A percentile compares a stretch with the other conserved stretches of the same genome.
These are phyloP conservation scores for Suillus cothurnatus DNA, from an alignment of 768 basidiomycete genomes.

Conservation along the genomic window DNA sequence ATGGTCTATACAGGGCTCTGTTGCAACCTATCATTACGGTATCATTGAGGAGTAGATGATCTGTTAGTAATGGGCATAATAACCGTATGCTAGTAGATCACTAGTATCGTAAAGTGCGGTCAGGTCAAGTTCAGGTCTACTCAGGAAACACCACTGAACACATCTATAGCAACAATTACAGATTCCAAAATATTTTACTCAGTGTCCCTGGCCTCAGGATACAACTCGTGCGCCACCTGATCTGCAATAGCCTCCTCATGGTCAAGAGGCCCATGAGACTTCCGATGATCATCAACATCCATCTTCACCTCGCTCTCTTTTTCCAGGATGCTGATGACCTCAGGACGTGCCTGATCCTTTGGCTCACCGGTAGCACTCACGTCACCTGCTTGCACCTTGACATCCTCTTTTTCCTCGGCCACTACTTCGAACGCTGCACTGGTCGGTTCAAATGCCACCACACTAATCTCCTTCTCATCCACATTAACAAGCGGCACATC, in stretches of 20 bases:
- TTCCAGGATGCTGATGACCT: conserved; percentile 7
- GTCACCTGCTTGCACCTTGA: conserved; percentile 4
- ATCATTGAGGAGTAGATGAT: no score
- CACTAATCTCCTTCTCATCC: conserved; percentile 40
- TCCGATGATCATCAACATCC: conserved; percentile 12
- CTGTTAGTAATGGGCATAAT: no score
- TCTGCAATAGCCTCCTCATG: conserved; percentile 54
- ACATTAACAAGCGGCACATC: conserved; percentile 11
- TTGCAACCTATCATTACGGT: no score
- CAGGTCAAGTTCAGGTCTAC: no score
- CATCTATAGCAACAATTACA: neutral
- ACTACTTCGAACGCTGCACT: neutral
- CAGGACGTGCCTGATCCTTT: neutral
- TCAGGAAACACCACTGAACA: neutral
- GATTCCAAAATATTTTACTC: conserved; percentile 5
- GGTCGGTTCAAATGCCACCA: conserved; percentile 17
- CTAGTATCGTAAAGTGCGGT: no score
- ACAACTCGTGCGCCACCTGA: conserved; percentile 55
- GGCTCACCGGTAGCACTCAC: conserved; percentile 1
- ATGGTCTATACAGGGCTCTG: no score
- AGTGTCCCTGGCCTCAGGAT: conserved; percentile 37
- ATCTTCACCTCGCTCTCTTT: conserved; percentile 14
- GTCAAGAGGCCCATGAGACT: conserved; percentile 44
- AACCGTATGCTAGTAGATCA: no score
- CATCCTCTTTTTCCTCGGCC: conserved; percentile 11